A percentile compares a stretch with the other conserved stretches of the same genome.
Conservation (phyloP, 2,329 filamentous ascomycete species). For the Ceratocystis albifundus region DNA sequence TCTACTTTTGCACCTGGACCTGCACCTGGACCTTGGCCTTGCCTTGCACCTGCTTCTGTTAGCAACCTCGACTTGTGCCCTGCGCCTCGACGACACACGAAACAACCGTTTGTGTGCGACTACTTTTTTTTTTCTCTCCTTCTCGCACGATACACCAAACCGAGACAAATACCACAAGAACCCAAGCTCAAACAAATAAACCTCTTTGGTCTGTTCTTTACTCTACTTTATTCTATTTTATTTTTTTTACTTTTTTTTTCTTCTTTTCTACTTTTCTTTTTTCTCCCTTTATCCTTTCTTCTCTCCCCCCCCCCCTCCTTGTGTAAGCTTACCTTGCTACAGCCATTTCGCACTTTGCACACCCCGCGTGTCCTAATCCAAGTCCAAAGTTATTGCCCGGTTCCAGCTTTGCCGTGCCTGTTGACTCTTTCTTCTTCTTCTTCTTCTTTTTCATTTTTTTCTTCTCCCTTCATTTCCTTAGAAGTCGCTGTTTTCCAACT, state of each 20-base stretch:
- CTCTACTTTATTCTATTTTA: slow-evolving; percentile 14
- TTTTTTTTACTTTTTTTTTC: not conserved
- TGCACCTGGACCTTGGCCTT: slow-evolving; percentile 10
- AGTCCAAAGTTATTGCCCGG: slow-evolving; percentile 14
- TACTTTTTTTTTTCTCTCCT: slow-evolving; percentile 15
- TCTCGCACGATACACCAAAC: slow-evolving; percentile 2
- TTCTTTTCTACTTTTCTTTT: slow-evolving; percentile 14
- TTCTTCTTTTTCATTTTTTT: slow-evolving; percentile 21
- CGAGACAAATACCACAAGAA: slow-evolving; percentile 4
- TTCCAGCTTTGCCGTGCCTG: slow-evolving; percentile 1
- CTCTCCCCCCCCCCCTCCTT: not conserved
- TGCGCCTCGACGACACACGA: slow-evolving; percentile 11
- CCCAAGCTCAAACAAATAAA: slow-evolving; percentile 14
- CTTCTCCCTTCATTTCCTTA: not conserved
- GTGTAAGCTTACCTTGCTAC: slow-evolving; percentile 10
- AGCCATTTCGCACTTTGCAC: slow-evolving; percentile 11
- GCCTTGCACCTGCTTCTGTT: slow-evolving; percentile 10
- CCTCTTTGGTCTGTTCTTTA: not conserved
- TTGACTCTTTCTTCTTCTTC: slow-evolving; percentile 18
- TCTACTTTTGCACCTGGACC: slow-evolving; percentile 13
- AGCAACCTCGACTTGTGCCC: slow-evolving; percentile 11
- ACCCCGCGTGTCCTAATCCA: slow-evolving; percentile 20
- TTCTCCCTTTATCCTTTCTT: slow-evolving; percentile 13
- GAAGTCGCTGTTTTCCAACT: not conserved
- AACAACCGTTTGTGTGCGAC: slow-evolving; percentile 10